Percentiles rank a stretch among this genome's conserved stretches.
These are phyloP conservation scores for Pulveroboletus sp. DNA, from an alignment of 768 basidiomycete species.

Conservation along the genomic window DNA sequence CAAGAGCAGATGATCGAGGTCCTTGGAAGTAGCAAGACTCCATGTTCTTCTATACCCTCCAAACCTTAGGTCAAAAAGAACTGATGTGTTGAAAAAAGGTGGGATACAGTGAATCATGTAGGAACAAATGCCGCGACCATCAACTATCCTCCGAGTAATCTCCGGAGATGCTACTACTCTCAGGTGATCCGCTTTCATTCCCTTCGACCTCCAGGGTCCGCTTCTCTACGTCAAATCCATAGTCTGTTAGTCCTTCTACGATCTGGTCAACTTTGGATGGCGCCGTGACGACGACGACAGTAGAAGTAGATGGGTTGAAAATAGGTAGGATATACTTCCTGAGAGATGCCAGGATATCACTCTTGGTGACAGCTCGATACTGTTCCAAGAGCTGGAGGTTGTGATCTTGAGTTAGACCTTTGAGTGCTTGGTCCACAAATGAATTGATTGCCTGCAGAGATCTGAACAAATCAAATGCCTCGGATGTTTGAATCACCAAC, in stretches of 20 bases:
- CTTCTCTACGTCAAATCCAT: constrained; percentile 79
- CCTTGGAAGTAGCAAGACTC: constrained; percentile 28
- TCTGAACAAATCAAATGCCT: constrained; percentile 7
- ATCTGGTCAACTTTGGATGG: constrained; percentile 76
- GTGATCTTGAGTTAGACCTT: constrained; percentile 69
- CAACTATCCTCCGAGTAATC: constrained; percentile 21
- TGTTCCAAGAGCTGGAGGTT: constrained; percentile 73
- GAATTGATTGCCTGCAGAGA: constrained; percentile 64
- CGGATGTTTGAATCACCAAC: constrained; percentile 41
- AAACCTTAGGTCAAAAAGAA: background rate
- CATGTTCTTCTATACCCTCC: background rate
- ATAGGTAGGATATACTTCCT: constrained; percentile 77
- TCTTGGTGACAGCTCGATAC: constrained; percentile 74
- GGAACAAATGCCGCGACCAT: background rate
- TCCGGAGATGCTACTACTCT: constrained; percentile 30
- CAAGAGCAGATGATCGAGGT: constrained; percentile 60
- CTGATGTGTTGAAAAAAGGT: background rate
- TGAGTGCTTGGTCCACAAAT: constrained; percentile 89
- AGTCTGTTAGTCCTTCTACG: constrained; percentile 49
- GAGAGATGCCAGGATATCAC: constrained; percentile 67
- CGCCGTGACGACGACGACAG: constrained; percentile 78
- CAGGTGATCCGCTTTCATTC: constrained; percentile 40
- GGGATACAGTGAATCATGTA: background rate
- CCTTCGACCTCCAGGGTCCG: constrained; percentile 60
- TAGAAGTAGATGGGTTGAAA: constrained; percentile 71